Conservation (phyloP, 495 filamentous ascomycete genomes). For the Umbilicaria muhlenbergii region DNA sequence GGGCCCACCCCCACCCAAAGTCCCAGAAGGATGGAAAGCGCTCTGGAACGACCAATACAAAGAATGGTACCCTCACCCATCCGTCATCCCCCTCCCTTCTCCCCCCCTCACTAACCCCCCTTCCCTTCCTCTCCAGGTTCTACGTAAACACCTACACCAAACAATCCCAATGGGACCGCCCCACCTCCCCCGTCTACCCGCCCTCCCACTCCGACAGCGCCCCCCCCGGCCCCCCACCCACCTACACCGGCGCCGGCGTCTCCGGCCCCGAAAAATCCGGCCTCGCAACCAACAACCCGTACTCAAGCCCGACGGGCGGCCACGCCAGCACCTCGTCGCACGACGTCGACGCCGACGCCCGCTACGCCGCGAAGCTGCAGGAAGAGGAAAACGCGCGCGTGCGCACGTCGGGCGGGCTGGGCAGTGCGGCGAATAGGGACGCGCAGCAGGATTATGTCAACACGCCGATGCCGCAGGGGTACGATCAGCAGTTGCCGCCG, state of each 20-base stretch:
- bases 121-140: constrained; percentile 44
- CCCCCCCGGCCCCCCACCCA: constrained; percentile 44
- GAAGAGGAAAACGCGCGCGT: constrained; percentile 62
- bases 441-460: constrained; percentile 7
- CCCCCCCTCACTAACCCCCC: background rate
- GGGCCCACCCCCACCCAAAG: constrained; percentile 72
- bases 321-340: constrained; percentile 13
- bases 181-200: constrained; percentile 43
- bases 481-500: constrained; percentile 16
- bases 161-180: constrained; percentile 74
- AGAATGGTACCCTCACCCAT: constrained; percentile 48
- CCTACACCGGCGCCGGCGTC: constrained; percentile 36
- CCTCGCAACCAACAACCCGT: constrained; percentile 46
- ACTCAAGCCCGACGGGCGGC: constrained; percentile 16
- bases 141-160: constrained; percentile 78
- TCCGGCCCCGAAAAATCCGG: constrained; percentile 37
- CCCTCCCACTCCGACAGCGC: constrained; percentile 22
- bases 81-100: background rate
- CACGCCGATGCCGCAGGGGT: constrained; percentile 14
- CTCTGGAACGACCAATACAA: constrained; percentile 61
- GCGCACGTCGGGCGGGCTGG: constrained; percentile 6
- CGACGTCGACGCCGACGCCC: constrained; percentile 50
- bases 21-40: constrained; percentile 80
- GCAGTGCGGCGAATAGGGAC: constrained; percentile 10
- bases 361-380: constrained; percentile 61